A percentile compares a stretch with the other conserved stretches of the same genome.
These are phyloP conservation scores for Geotrichum bryndzae DNA, from an alignment of 1,139 yeast species.

Conservation along the genomic window DNA sequence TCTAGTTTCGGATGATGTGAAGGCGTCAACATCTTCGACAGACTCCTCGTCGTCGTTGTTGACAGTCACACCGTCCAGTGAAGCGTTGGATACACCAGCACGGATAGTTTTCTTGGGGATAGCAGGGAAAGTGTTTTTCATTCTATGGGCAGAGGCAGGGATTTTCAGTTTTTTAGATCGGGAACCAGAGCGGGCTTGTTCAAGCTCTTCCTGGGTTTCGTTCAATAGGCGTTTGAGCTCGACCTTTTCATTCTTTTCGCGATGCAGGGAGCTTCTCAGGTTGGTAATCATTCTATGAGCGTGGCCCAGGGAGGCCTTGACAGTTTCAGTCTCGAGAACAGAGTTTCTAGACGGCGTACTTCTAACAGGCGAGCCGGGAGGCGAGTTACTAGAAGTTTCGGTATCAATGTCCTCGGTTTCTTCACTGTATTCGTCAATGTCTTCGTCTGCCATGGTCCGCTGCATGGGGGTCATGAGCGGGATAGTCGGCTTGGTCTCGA, in stretches of 20 bases:
- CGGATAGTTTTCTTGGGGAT: background rate
- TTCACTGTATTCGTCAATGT: slow-evolving; percentile 23
- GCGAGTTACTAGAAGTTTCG: slow-evolving; percentile 33
- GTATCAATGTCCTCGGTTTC: slow-evolving; percentile 20
- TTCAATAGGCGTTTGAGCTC: slow-evolving; percentile 30
- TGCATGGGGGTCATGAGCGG: slow-evolving; percentile 26
- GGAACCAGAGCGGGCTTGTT: slow-evolving; percentile 5
- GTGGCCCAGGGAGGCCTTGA: slow-evolving; percentile 58
- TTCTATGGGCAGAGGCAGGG: background rate
- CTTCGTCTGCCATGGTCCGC: slow-evolving; percentile 8
- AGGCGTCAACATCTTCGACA: background rate
- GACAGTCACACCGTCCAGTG: background rate
- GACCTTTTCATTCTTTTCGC: slow-evolving; percentile 35
- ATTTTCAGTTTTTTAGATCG: slow-evolving; percentile 10
- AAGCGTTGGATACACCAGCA: background rate
- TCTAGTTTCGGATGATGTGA: background rate
- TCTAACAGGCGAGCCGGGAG: slow-evolving; percentile 41
- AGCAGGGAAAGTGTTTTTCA: background rate
- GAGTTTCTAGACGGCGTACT: slow-evolving; percentile 46
- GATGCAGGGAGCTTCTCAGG: slow-evolving; percentile 28
- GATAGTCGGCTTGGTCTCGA: slow-evolving; percentile 9
- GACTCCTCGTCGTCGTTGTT: background rate
- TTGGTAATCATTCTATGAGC: slow-evolving; percentile 46
- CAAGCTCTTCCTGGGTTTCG: slow-evolving; percentile 28
- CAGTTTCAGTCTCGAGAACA: slow-evolving; percentile 60